Evolutionary conservation across 148 eudicot species (phyloP), one percentile per base, ranked within the genome.

Genomic region (Silene latifolia): DNA sequence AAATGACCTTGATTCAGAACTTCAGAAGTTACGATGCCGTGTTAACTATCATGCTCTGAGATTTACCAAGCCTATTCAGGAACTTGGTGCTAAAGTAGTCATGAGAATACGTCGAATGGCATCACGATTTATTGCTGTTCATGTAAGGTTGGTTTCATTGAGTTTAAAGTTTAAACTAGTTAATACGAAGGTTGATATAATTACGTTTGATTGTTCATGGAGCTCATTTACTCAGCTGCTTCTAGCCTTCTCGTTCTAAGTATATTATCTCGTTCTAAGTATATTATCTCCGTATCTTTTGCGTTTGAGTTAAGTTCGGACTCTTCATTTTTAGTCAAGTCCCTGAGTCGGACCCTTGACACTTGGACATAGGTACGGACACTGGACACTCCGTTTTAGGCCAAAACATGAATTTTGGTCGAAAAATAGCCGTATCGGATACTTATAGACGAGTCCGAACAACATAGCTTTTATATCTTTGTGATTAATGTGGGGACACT

Each of bases 21-120:
- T 95, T 60, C 98, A 95, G 72, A 92, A 92, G 77, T 78, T 95
- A 83, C 96, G 98, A 53, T 95, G 98, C 78, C 93, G 98, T 57
- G 98, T 90, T 39, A 95, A 95, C 71, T 92, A 83, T 87, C 91
- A 92, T 77, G 96, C 97, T 29, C 83, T 95, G 65, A 80, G 93
- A 76, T 95, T 95, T 80, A 92, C 96, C 35, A 90, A 89, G 72
- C 92, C 93, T 78, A 87, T 95, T 75, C 80, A 82, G 77, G 86
- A 87, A 72, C 84, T 92, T 58, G 98, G 98, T 73, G 88, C 84
- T 78, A 86, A 77, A 72, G 67, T 90, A 69, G 96, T 95, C 59
- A 78, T 74, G 67, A 85, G 80, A 80, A 90, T 95, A 92, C 86
- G 86, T 68, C 82, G 87, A 66, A 92, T 90, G 97, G 80, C 88